Base-by-base conservation (phyloP, 192 early-diverging fungal species). In the Coemansia aciculifera region DNA sequence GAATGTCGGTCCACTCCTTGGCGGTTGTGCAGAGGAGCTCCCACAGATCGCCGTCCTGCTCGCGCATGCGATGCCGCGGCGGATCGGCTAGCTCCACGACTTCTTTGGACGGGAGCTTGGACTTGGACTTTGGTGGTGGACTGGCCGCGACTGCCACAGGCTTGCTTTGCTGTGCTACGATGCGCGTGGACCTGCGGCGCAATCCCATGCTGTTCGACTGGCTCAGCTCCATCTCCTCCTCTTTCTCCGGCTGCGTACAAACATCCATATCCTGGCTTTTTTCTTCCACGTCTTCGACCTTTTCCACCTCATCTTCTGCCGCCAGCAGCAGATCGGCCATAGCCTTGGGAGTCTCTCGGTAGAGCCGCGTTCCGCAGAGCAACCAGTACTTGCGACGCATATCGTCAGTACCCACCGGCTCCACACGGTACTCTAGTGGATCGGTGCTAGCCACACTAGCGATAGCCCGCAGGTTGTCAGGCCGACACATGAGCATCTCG, bases 1-100 rank as follows among this genome's bases (percentile, higher is more conserved):
- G 27, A 10, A 64, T 40, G 7, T 61, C 46, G 43, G 3, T 44
- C 76, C 76, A 78, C 36, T 78, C 76, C 13, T 15, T 36, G 19
- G 19, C 40, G 21, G 19, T 62, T n/a, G 40, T 39, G 62, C 76
- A 73, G 8, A 78, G 59, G 27, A 73, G 61, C 64, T 78, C 76
- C 76, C 76, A 78, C 37, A 78, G 64, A 13, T 68, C 76, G 36
- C 76, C 76, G 29, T 73, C 71, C 1, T 57, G 54, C 56, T 78
- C 76, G 5, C 66, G 66, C 65, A 71, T 68, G 19, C 54, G 10
- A 61, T 77, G 75, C 32, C 61, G 57, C 1, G 75, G 69, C 66
- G 62, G 65, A 39, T 71, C 69, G 3, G 60, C 68, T 29, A 63
- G 29, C 52, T 64, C 62, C 38, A 71, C 27, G 38, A 11, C 52